phyloP scores from a whole-genome alignment of 2,329 filamentous ascomycete species.

The Penicillium aurantiogriseum region DNA sequence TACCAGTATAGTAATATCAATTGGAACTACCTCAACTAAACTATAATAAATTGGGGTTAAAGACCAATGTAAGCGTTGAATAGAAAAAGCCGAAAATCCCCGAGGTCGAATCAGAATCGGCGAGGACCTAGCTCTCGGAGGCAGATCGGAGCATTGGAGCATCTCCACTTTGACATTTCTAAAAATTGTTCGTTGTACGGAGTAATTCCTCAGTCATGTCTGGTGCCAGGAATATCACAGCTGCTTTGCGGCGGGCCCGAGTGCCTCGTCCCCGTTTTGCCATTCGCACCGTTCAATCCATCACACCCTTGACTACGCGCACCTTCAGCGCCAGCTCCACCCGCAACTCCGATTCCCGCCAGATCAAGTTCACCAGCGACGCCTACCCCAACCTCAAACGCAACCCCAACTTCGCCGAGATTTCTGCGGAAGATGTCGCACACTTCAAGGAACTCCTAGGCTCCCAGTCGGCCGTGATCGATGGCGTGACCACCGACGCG shows the following conservation, averaged over 20 bases:
- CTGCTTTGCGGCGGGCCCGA: slow-evolving; percentile 34
- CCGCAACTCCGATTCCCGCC: slow-evolving; percentile 28
- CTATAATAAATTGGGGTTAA: not conserved
- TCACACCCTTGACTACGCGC: slow-evolving; percentile 23
- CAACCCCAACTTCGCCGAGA: slow-evolving; percentile 65
- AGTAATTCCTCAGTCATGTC: slow-evolving; percentile 29
- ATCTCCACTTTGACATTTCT: slow-evolving; percentile 19
- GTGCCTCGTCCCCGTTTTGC: slow-evolving; percentile 29
- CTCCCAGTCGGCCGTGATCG: slow-evolving; percentile 74
- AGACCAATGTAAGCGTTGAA: not conserved
- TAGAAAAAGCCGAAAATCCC: slow-evolving; percentile 15
- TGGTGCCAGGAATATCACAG: slow-evolving; percentile 31
- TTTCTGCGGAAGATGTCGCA: slow-evolving; percentile 76
- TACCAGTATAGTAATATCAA: too few relatives aligned
- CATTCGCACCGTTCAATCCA: slow-evolving; percentile 23
- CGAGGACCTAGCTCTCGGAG: slow-evolving; percentile 8
- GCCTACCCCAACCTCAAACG: slow-evolving; percentile 77
- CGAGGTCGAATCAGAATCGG: slow-evolving; percentile 8
- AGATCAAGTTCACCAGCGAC: slow-evolving; percentile 76
- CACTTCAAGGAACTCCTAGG: slow-evolving; percentile 82
- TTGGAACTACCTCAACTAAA: not conserved
- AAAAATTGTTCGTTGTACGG: slow-evolving; percentile 21
- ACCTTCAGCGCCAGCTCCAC: slow-evolving; percentile 33
- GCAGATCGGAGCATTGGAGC: slow-evolving; percentile 19
- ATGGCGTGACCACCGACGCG: slow-evolving; percentile 73